These are phyloP conservation scores for Colletotrichum sp. DNA, from an alignment of 2,329 filamentous ascomycete species.

Conservation along the genomic window DNA sequence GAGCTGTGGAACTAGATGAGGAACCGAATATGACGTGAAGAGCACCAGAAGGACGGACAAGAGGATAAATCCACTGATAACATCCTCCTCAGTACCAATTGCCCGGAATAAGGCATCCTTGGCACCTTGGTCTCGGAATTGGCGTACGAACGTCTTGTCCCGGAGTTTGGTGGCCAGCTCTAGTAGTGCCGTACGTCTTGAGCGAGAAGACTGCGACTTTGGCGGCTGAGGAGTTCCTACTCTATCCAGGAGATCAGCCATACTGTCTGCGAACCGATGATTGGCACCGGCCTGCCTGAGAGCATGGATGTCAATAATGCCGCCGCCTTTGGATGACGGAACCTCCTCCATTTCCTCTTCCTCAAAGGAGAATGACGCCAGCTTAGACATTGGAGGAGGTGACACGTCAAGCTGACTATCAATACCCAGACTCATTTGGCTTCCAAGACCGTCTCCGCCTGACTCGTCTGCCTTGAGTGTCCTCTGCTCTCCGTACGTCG, in stretches of 20 bases:
- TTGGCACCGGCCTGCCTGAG: constrained; percentile 70
- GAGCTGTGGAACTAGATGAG: constrained; percentile 64
- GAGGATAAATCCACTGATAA: constrained; percentile 67
- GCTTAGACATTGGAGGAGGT: constrained; percentile 15
- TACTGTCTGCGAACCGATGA: constrained; percentile 68
- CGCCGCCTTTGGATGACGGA: constrained; percentile 45
- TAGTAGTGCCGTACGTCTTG: constrained; percentile 63
- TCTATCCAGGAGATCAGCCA: constrained; percentile 67
- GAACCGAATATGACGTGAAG: constrained; percentile 63
- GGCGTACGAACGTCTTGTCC: constrained; percentile 67
- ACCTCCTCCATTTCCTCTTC: constrained; percentile 51
- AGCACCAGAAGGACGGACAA: constrained; percentile 69
- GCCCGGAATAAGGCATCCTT: constrained; percentile 72
- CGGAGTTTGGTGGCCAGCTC: constrained; percentile 66
- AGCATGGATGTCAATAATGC: constrained; percentile 69
- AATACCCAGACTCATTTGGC: constrained; percentile 28
- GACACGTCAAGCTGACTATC: constrained; percentile 20
- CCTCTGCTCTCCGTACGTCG: constrained; percentile 24
- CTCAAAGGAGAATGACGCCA: constrained; percentile 35
- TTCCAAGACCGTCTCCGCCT: constrained; percentile 23
- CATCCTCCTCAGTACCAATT: constrained; percentile 64
- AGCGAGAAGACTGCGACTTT: constrained; percentile 48
- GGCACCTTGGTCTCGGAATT: constrained; percentile 77
- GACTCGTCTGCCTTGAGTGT: constrained; percentile 38
- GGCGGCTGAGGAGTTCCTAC: constrained; percentile 59